Evolutionary conservation across 2,329 filamentous ascomycete genomes (phyloP).

Genomic region (Arachnomyces sp.): DNA sequence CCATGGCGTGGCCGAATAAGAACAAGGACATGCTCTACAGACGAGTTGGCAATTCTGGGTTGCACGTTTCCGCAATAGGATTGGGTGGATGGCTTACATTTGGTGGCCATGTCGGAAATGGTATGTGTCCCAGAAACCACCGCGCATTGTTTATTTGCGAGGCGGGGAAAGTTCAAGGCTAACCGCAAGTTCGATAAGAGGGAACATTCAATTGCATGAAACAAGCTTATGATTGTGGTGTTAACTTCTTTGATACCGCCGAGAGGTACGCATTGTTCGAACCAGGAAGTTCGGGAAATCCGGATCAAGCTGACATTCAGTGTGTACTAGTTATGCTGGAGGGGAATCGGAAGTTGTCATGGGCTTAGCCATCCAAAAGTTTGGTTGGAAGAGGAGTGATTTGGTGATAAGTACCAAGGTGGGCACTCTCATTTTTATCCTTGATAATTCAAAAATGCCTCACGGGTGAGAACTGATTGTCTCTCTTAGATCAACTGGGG

Average conservation of each 20-base stretch:
- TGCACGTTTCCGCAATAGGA: conserved; percentile 67
- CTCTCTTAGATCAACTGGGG: conserved; percentile 54
- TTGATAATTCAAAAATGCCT: too few relatives aligned
- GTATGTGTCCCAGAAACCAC: conserved; percentile 28
- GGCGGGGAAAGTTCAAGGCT: too few relatives aligned
- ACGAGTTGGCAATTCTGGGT: conserved; percentile 61
- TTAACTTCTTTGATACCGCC: conserved; percentile 52
- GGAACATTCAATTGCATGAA: conserved; percentile 38
- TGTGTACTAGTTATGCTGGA: conserved; percentile 31
- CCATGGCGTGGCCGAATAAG: too few relatives aligned
- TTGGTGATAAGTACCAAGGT: conserved; percentile 52
- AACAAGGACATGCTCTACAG: conserved; percentile 57
- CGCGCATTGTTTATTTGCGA: not conserved
- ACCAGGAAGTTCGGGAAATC: conserved; percentile 30
- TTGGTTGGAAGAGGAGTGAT: conserved; percentile 51
- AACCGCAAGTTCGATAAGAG: conserved; percentile 11
- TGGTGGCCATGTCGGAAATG: conserved; percentile 63
- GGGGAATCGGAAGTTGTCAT: conserved; percentile 50
- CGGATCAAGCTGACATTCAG: not conserved
- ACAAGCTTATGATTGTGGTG: conserved; percentile 49
- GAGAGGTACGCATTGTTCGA: conserved; percentile 36
- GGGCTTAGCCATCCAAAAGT: conserved; percentile 51
- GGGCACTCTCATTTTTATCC: not conserved
- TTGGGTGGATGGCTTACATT: conserved; percentile 60
- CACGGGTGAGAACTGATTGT: too few relatives aligned